These are phyloP conservation scores for Flaveria robusta DNA, from an alignment of 129 eudicot genomes.

Conservation along the genomic window DNA sequence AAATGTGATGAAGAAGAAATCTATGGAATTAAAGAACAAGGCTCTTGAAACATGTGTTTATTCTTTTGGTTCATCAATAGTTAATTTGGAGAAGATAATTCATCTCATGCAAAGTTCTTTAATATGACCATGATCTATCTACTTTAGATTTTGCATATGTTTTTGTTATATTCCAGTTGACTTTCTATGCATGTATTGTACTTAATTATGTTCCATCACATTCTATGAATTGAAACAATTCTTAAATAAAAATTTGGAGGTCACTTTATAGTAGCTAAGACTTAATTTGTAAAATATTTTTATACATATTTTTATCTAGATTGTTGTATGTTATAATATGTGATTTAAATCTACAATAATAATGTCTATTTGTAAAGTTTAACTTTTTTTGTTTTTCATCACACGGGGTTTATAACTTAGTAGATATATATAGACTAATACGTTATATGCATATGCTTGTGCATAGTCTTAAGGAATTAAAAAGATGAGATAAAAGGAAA, in stretches of 20 bases:
- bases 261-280: not conserved
- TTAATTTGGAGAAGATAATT: slow-evolving; percentile 27
- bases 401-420: no score
- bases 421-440: not conserved
- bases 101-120: slow-evolving; percentile 19
- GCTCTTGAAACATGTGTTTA: slow-evolving; percentile 33
- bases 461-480: no score
- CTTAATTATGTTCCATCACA: not conserved
- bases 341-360: no score
- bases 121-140: not conserved
- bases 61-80: slow-evolving; percentile 29
- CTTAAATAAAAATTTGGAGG: not conserved
- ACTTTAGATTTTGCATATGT: not conserved
- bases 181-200: slow-evolving; percentile 26
- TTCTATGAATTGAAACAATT: not conserved
- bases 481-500: no score
- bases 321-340: no score
- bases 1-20: slow-evolving; percentile 23
- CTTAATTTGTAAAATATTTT: no score
- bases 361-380: no score
- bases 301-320: no score
- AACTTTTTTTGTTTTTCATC: no score
- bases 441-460: no score
- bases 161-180: not conserved
- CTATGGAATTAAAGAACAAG: slow-evolving; percentile 24